Evolutionary conservation across 2,329 filamentous ascomycete genomes (phyloP), one percentile per base, ranked within the genome.

Genomic region (Raffaelea ambrosiae): DNA sequence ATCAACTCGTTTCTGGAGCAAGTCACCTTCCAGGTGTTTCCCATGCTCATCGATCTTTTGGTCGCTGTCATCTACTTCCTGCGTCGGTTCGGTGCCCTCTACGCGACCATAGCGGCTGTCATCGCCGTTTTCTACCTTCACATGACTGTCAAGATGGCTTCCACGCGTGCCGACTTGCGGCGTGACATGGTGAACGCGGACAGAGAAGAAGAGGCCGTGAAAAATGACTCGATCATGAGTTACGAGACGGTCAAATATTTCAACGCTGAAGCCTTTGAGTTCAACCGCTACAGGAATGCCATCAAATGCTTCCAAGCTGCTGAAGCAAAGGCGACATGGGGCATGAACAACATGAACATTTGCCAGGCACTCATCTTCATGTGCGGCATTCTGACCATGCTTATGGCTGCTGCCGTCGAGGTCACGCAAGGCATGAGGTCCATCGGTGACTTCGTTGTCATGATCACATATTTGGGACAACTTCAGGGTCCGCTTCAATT

Each of bases 221-320:
- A 97, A 68, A 97, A 96, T 61, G 93, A 98, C 64, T 97, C 93
- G 0, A 93, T 98, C 71, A 89, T 91, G 53, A 95, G 89, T n/a
- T 98, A 97, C 64, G 93, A 98, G 69, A 91, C 86, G 2, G 87
- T 91, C 61, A 93, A 91, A 62, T 91, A 91, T 59, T 93, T 93
- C 72, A 91, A 91, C 57, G 86, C 86, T 7, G 87, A 91, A 59
- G 72, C 78, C 2, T 90, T 86, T 59, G 87, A 93, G 59, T 89
- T 88, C 55, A 70, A 74, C 43, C 77, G 87, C 22, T 91, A 89
- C 59, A 75, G 81, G 41, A 66, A 74, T 40, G 85, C 86, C 22
- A 86, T 93, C 47, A 69, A 70, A 40, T 77, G 77, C 47, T 91
- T 83, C 63, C 87, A 91, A 60, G 69, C 68, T 38, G 84, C 86